Percentiles rank a stretch among this genome's conserved stretches.
phyloP scores from a whole-genome alignment of 2,329 filamentous ascomycete species.

The Knufia fluminis region DNA sequence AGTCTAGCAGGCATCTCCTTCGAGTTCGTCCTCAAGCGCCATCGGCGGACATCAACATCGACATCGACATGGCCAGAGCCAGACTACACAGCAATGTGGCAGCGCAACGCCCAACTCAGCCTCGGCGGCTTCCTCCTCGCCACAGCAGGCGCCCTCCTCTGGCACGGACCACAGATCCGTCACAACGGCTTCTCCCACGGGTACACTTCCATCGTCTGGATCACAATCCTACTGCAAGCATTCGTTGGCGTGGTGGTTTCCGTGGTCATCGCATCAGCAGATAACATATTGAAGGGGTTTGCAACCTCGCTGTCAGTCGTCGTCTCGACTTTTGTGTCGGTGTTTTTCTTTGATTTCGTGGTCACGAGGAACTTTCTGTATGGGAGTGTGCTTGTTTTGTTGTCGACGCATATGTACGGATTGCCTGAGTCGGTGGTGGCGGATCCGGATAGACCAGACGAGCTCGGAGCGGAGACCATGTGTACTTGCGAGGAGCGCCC shows the following conservation, averaged over 20 bases:
- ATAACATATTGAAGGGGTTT: constrained; percentile 89
- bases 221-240: constrained; percentile 71
- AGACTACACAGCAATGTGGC: constrained; percentile 68
- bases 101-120: constrained; percentile 85
- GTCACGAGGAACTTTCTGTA: constrained; percentile 57
- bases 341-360: constrained; percentile 71
- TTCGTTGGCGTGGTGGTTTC: constrained; percentile 75
- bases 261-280: constrained; percentile 69
- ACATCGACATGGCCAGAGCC: no score
- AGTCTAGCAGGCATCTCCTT: constrained; percentile 64
- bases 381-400: constrained; percentile 68
- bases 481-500: no score
- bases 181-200: constrained; percentile 86
- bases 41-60: constrained; percentile 17
- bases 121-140: constrained; percentile 90
- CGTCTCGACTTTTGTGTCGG: constrained; percentile 72
- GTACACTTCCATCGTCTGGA: constrained; percentile 88
- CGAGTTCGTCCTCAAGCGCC: constrained; percentile 74
- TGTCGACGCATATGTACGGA: constrained; percentile 78
- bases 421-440: no score
- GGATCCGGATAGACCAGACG: no score
- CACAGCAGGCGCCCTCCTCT: constrained; percentile 72
- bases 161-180: constrained; percentile 73
- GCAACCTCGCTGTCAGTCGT: constrained; percentile 87
- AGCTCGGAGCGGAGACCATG: no score